A percentile compares a stretch with the other conserved stretches of the same genome.
Conservation (phyloP, 2,329 filamentous ascomycete genomes). For the Nectriaceae sp. region DNA sequence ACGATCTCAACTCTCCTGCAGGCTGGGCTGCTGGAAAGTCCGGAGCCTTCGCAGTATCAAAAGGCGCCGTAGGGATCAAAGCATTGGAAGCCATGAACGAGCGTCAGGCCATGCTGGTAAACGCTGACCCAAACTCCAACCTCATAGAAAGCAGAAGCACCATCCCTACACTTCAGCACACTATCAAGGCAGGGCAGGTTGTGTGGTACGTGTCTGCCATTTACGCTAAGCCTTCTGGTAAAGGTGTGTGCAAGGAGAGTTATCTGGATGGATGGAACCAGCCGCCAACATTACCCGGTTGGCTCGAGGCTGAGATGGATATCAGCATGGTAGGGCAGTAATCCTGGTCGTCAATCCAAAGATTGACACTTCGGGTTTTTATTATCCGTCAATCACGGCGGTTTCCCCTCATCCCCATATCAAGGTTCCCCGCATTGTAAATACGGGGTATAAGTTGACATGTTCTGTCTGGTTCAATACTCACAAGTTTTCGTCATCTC, state of each 20-base stretch:
- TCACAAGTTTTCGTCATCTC: no score
- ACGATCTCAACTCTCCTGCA: conserved; percentile 56
- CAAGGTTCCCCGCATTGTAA: background rate
- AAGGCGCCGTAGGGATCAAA: conserved; percentile 59
- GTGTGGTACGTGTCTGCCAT: conserved; percentile 72
- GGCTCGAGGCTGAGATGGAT: conserved; percentile 57
- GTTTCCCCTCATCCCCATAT: background rate
- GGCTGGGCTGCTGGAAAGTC: conserved; percentile 51
- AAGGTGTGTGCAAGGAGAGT: conserved; percentile 50
- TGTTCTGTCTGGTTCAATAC: no score
- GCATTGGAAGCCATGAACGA: conserved; percentile 51
- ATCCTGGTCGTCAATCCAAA: conserved; percentile 13
- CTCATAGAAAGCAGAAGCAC: conserved; percentile 71
- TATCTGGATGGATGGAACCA: conserved; percentile 65
- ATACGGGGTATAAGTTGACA: no score
- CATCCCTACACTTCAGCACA: conserved; percentile 68
- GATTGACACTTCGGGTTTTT: background rate
- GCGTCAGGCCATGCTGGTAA: conserved; percentile 65
- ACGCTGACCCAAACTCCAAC: conserved; percentile 80
- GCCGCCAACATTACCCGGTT: conserved; percentile 58
- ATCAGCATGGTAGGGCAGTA: conserved; percentile 9
- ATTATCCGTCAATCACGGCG: conserved; percentile 9
- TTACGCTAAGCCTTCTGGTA: conserved; percentile 65
- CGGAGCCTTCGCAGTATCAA: conserved; percentile 59
- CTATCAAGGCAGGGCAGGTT: conserved; percentile 56